Percentiles rank a stretch among this genome's conserved stretches.
These are phyloP conservation scores for Apiotrichum akiyoshidainum DNA, from an alignment of 1,284 basidiomycete genomes.

Conservation along the genomic window DNA sequence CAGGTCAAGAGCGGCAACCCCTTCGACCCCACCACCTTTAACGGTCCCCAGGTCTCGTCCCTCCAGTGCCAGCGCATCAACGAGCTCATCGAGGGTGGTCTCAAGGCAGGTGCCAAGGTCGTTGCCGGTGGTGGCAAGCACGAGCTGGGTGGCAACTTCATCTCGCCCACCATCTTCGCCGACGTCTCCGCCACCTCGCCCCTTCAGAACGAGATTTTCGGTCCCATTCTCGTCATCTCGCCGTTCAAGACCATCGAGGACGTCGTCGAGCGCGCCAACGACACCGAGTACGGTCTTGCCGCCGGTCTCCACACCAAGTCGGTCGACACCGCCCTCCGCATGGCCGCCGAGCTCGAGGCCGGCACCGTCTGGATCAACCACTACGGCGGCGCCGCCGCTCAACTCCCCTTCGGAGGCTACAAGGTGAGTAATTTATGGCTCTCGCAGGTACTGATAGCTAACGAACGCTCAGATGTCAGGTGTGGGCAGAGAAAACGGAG, in stretches of 20 bases:
- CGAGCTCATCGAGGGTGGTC: slow-evolving; percentile 78
- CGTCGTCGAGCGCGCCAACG: slow-evolving; percentile 66
- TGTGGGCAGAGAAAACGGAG: slow-evolving; percentile 11
- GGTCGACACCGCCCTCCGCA: slow-evolving; percentile 76
- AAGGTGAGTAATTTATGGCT: too few relatives aligned
- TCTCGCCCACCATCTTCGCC: slow-evolving; percentile 46
- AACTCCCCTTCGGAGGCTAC: slow-evolving; percentile 78
- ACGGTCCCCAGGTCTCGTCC: slow-evolving; percentile 75
- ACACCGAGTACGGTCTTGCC: slow-evolving; percentile 73
- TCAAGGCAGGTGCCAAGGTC: slow-evolving; percentile 70
- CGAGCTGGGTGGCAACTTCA: slow-evolving; percentile 42
- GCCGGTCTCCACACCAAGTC: slow-evolving; percentile 79
- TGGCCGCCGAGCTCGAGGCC: slow-evolving; percentile 70
- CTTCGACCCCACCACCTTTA: slow-evolving; percentile 65
- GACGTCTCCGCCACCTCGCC: slow-evolving; percentile 24
- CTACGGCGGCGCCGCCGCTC: slow-evolving; percentile 52
- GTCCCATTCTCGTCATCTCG: slow-evolving; percentile 65
- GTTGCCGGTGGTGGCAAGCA: slow-evolving; percentile 63
- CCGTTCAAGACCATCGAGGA: slow-evolving; percentile 65
- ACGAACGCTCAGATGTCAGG: too few relatives aligned
- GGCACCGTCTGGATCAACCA: slow-evolving; percentile 51
- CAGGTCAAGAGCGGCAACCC: slow-evolving; percentile 69
- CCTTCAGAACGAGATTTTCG: slow-evolving; percentile 39
- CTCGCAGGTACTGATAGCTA: too few relatives aligned
- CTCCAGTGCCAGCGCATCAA: slow-evolving; percentile 80